phyloP scores from a whole-genome alignment of 2,329 filamentous ascomycete species.

The Nectriaceae sp. region DNA sequence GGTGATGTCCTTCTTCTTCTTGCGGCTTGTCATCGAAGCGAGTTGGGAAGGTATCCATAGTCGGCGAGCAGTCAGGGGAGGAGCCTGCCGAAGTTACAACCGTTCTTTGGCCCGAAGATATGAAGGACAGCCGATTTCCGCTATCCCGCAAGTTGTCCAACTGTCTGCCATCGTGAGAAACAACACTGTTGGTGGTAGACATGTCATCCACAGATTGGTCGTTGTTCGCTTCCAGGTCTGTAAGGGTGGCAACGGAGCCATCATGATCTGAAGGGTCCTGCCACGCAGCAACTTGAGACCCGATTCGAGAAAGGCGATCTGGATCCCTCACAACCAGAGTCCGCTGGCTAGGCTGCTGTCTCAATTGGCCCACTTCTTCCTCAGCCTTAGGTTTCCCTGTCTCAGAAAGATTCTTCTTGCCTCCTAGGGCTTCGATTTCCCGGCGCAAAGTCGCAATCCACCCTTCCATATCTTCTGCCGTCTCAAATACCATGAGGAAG shows the following conservation, averaged over 20 bases:
- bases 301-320: conserved; percentile 43
- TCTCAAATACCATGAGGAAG: conserved; percentile 73
- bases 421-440: conserved; percentile 71
- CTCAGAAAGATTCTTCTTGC: conserved; percentile 63
- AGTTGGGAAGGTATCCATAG: conserved; percentile 49
- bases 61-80: conserved; percentile 59
- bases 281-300: conserved; percentile 15
- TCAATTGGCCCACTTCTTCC: conserved; percentile 35
- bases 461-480: conserved; percentile 71
- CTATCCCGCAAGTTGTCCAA: conserved; percentile 60
- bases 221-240: conserved; percentile 29
- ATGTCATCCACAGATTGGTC: conserved; percentile 53
- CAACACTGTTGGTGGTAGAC: conserved; percentile 58
- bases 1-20: conserved; percentile 22
- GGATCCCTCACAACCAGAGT: conserved; percentile 51
- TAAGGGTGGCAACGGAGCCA: conserved; percentile 14
- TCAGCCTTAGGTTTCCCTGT: conserved; percentile 54
- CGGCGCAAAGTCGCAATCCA: conserved; percentile 71
- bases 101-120: conserved; percentile 63
- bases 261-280: conserved; percentile 14
- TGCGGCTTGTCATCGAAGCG: conserved; percentile 20
- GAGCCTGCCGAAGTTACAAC: conserved; percentile 60
- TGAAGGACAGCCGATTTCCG: conserved; percentile 57
- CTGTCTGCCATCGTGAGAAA: conserved; percentile 60
- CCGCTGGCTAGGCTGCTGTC: conserved; percentile 46